Conservation (phyloP, 2,329 filamentous ascomycete genomes). For the Exophiala calicioides region DNA sequence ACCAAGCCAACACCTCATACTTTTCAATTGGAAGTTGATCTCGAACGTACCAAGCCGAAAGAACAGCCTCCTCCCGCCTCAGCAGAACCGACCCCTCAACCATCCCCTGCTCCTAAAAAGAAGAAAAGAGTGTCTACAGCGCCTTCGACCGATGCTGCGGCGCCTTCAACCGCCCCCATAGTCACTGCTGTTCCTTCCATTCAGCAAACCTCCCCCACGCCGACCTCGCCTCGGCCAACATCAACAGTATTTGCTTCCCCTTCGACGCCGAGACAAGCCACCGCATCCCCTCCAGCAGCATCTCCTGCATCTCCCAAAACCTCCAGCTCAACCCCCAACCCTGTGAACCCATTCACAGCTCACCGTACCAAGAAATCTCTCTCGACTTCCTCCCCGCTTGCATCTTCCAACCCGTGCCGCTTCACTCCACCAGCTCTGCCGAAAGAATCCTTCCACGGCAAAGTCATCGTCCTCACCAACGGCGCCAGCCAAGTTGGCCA, state of each 20-base stretch:
- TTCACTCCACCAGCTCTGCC: slow-evolving; percentile 23
- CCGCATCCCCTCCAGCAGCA: not conserved
- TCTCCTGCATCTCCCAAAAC: slow-evolving; percentile 16
- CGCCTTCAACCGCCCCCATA: slow-evolving; percentile 2
- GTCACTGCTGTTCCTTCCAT: slow-evolving; percentile 17
- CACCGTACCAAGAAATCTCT: slow-evolving; percentile 24
- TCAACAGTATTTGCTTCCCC: not conserved
- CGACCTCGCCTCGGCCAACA: not conserved
- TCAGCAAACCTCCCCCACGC: slow-evolving; percentile 8
- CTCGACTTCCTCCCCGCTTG: slow-evolving; percentile 15
- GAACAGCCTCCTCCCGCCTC: slow-evolving; percentile 13
- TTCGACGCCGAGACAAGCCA: slow-evolving; percentile 1
- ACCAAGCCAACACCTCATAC: slow-evolving; percentile 27
- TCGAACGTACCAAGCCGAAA: slow-evolving; percentile 17
- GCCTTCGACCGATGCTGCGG: slow-evolving; percentile 6
- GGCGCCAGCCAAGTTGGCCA: slow-evolving; percentile 49
- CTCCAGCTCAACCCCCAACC: slow-evolving; percentile 1
- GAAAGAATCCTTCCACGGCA: slow-evolving; percentile 24
- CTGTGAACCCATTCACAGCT: slow-evolving; percentile 20
- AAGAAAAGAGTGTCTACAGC: slow-evolving; percentile 23
- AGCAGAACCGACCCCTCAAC: slow-evolving; percentile 9
- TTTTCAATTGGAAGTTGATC: slow-evolving; percentile 25
- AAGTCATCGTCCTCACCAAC: slow-evolving; percentile 28
- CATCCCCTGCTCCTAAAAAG: slow-evolving; percentile 20
- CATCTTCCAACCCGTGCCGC: slow-evolving; percentile 23